These are phyloP conservation scores for Exutisphaerella laricina DNA, from an alignment of 2,329 filamentous ascomycete species.

Conservation along the genomic window DNA sequence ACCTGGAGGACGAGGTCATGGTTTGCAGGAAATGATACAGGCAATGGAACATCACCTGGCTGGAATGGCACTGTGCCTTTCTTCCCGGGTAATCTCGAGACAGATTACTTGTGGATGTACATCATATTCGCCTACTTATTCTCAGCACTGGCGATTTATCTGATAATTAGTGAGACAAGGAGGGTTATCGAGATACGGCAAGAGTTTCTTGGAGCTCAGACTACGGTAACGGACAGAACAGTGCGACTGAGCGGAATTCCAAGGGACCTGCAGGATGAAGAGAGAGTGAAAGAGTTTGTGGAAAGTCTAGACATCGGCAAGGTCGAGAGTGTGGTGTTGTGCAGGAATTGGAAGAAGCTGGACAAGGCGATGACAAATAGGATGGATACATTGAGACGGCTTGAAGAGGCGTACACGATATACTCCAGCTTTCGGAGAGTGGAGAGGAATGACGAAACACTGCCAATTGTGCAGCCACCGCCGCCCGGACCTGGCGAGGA, in stretches of 20 bases:
- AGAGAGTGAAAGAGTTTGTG: conserved; percentile 76
- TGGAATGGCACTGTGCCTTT: conserved; percentile 11
- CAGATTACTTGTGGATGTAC: conserved; percentile 81
- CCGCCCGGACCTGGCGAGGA: conserved; percentile 33
- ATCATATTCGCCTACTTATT: conserved; percentile 94
- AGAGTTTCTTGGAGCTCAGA: conserved; percentile 86
- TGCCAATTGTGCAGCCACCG: conserved; percentile 47
- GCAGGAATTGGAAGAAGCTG: conserved; percentile 77
- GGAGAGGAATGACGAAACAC: conserved; percentile 43
- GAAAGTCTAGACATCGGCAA: conserved; percentile 84
- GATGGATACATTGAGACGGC: conserved; percentile 57
- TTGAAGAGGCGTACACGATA: conserved; percentile 80
- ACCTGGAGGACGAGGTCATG: conserved; percentile 11
- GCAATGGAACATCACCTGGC: conserved; percentile 2
- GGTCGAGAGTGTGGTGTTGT: conserved; percentile 81
- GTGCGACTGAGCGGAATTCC: conserved; percentile 90
- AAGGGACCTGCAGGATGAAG: conserved; percentile 67
- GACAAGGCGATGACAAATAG: conserved; percentile 69
- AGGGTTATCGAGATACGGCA: conserved; percentile 81
- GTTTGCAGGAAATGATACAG: conserved; percentile 5
- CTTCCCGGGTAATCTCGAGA: conserved; percentile 31
- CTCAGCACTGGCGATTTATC: conserved; percentile 71
- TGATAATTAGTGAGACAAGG: conserved; percentile 76
- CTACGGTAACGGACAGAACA: conserved; percentile 91
- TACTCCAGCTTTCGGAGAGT: conserved; percentile 57